These are phyloP conservation scores for Sclerotinia trifoliorum DNA, from an alignment of 2,329 filamentous ascomycete genomes.

Conservation along the genomic window DNA sequence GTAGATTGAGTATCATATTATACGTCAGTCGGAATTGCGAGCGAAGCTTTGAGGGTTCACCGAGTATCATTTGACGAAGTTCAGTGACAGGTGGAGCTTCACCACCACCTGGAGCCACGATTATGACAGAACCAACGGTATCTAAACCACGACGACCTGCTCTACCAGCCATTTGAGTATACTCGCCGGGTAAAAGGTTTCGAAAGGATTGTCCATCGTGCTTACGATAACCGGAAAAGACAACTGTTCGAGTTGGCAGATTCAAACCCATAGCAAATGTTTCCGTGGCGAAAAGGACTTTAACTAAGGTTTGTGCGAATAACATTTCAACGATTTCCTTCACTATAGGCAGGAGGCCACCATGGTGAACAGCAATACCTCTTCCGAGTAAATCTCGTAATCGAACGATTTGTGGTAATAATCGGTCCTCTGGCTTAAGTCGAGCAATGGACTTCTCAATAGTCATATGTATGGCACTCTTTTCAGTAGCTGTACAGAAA, in stretches of 20 bases:
- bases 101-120: slow-evolving; percentile 76
- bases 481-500: slow-evolving; percentile 89
- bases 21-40: slow-evolving; percentile 97
- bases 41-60: slow-evolving; percentile 88
- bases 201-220: slow-evolving; percentile 91
- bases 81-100: slow-evolving; percentile 84
- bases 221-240: slow-evolving; percentile 96
- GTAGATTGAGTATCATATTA: slow-evolving; percentile 97
- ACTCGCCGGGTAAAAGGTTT: slow-evolving; percentile 89
- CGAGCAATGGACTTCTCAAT: slow-evolving; percentile 93
- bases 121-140: slow-evolving; percentile 89
- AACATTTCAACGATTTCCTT: slow-evolving; percentile 97
- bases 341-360: slow-evolving; percentile 89
- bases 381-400: slow-evolving; percentile 80
- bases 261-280: slow-evolving; percentile 99
- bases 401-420: slow-evolving; percentile 87
- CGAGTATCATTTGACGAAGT: slow-evolving; percentile 90
- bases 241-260: slow-evolving; percentile 89
- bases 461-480: slow-evolving; percentile 96
- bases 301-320: slow-evolving; percentile 92
- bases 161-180: slow-evolving; percentile 97
- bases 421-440: slow-evolving; percentile 83
- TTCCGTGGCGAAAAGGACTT: slow-evolving; percentile 95
- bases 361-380: slow-evolving; percentile 94
- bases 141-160: slow-evolving; percentile 92